Evolutionary conservation across 768 basidiomycete genomes (phyloP).

Genomic region (Clitopilus passeckerianus): DNA sequence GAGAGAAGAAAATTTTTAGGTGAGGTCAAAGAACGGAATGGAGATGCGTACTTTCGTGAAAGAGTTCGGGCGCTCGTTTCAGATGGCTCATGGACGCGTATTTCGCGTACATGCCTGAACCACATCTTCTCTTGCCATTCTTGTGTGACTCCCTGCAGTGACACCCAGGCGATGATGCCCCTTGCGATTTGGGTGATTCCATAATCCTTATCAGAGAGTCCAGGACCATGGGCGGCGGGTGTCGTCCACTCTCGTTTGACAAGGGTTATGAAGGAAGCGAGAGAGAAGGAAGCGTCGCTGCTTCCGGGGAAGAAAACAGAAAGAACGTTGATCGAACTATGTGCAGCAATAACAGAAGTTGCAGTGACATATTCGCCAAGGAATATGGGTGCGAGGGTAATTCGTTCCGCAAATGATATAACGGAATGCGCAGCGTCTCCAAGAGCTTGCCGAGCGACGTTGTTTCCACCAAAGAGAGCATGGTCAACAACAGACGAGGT

Average conservation of each 20-base stretch:
- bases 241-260: constrained; percentile 76
- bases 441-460: constrained; percentile 53
- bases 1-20: background rate
- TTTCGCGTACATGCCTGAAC: constrained; percentile 62
- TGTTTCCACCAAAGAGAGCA: constrained; percentile 58
- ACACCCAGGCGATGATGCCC: constrained; percentile 76
- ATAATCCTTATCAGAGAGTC: constrained; percentile 54
- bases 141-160: constrained; percentile 76
- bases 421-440: constrained; percentile 56
- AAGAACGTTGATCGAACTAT: constrained; percentile 71
- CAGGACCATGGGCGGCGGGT: constrained; percentile 38
- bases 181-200: constrained; percentile 61
- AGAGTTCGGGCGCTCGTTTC: constrained; percentile 22
- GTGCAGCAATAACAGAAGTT: constrained; percentile 68
- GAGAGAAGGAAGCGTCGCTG: constrained; percentile 76
- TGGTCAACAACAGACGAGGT: constrained; percentile 60
- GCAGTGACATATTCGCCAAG: constrained; percentile 74
- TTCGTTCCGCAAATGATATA: constrained; percentile 61
- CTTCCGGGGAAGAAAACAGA: constrained; percentile 69
- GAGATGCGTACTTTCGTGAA: constrained; percentile 25
- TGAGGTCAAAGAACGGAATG: background rate
- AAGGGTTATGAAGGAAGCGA: constrained; percentile 74
- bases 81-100: constrained; percentile 49
- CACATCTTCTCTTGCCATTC: constrained; percentile 75
- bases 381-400: constrained; percentile 71